Evolutionary conservation across 1,284 basidiomycete species (phyloP), one percentile per base, ranked within the genome.

Genomic region (Heliocybe sulcata): DNA sequence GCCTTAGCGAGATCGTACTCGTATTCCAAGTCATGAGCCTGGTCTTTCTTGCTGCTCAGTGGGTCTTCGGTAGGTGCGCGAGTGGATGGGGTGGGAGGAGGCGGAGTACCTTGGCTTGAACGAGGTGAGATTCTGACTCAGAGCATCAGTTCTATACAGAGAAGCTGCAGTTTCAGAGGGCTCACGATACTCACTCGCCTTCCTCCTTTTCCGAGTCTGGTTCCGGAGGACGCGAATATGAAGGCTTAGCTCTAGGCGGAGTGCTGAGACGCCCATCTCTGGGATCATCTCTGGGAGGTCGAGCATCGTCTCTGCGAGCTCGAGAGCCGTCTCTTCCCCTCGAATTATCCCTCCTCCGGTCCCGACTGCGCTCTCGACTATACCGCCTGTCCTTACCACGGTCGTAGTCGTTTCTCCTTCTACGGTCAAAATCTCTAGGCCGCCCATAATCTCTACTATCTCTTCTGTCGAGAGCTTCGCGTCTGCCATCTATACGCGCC

Each of bases 101-200:
- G 58, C 3, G 67, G 60, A 2, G 72, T 64, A 19, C 64, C 65
- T 26, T 67, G 70, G 51, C 70, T 75, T 22, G 68, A 69, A 35
- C 72, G 72, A 27, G 84, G 86, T 4, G 85, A 87, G 55, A 86
- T 86, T 63, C 85, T 88, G 38, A 26, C 22, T 35, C 26, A 56
- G 51, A 50, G 12, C 12, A 29, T 52, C 29, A 52, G 33, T 29
- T 51, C 54, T 26, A 56, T 23, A 48, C 57, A 35, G n/a, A 58
- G 47, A 38, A 26, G 14, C 11, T 33, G n/a, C n/a, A 52, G 45
- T n/a, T 31, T 51, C 35, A 12, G 50, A 2, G n/a, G 33, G 20
- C 50, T 61, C 60, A 66, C 62, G 64, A 74, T 63, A 88, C 85
- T 85, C 67, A 89, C 85, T 89, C 87, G 74, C 86, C 86, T 80